These are phyloP conservation scores for Leccinum pachyderme DNA, from an alignment of 1,284 basidiomycete species.

Conservation along the genomic window DNA sequence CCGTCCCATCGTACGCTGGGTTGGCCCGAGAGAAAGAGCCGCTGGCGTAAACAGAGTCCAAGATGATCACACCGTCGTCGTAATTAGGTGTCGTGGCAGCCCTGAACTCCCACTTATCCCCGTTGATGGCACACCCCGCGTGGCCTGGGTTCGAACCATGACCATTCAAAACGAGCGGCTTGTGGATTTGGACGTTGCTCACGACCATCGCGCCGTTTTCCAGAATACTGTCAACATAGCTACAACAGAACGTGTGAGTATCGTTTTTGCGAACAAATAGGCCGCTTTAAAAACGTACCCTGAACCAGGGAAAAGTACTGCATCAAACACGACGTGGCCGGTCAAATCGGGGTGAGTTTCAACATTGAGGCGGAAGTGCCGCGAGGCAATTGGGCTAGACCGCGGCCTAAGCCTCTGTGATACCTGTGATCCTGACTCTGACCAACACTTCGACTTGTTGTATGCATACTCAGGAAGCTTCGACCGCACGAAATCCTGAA, in stretches of 20 bases:
- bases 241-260: background rate
- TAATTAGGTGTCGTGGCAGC: slow-evolving; percentile 26
- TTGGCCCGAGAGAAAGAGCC: slow-evolving; percentile 28
- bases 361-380: slow-evolving; percentile 27
- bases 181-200: slow-evolving; percentile 24
- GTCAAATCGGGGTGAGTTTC: slow-evolving; percentile 30
- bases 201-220: slow-evolving; percentile 34
- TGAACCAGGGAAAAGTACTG: slow-evolving; percentile 28
- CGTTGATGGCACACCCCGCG: slow-evolving; percentile 26
- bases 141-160: slow-evolving; percentile 19
- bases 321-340: slow-evolving; percentile 31
- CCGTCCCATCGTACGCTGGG: slow-evolving; percentile 23
- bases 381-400: slow-evolving; percentile 22
- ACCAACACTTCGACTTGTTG: slow-evolving; percentile 20
- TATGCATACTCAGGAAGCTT: slow-evolving; percentile 20
- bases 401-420: slow-evolving; percentile 24
- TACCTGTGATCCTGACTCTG: slow-evolving; percentile 18
- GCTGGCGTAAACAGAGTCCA: slow-evolving; percentile 30
- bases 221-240: slow-evolving; percentile 31
- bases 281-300: slow-evolving; percentile 17
- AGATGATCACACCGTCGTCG: slow-evolving; percentile 22
- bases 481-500: slow-evolving; percentile 10
- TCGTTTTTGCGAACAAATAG: background rate
- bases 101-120: slow-evolving; percentile 29
- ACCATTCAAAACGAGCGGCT: slow-evolving; percentile 25